phyloP scores from a whole-genome alignment of 805 yeast genomes.

The Ogataea naganishii region DNA sequence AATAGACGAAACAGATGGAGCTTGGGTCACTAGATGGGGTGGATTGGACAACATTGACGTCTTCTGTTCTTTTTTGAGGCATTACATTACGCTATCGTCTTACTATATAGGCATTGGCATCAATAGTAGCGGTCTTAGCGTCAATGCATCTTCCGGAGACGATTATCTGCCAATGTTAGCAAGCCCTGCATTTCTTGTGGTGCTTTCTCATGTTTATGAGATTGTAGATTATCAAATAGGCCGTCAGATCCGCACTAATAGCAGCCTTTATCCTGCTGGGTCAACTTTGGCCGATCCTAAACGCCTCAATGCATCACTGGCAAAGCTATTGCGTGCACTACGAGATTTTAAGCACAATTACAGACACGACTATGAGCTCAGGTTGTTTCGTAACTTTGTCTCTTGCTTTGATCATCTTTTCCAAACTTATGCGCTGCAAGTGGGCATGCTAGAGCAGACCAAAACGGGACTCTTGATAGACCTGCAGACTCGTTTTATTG shows the following conservation, averaged over 20 bases:
- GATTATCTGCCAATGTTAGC: slow-evolving; percentile 10
- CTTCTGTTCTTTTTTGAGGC: slow-evolving; percentile 54
- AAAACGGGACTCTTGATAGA: slow-evolving; percentile 17
- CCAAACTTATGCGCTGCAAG: slow-evolving; percentile 14
- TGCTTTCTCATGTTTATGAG: slow-evolving; percentile 39
- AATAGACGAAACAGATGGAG: slow-evolving; percentile 47
- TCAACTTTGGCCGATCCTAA: neutral
- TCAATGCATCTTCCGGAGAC: slow-evolving; percentile 1
- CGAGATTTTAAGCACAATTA: slow-evolving; percentile 27
- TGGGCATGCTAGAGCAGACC: slow-evolving; percentile 14
- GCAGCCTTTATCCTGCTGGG: neutral
- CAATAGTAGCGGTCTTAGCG: neutral
- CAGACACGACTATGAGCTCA: slow-evolving; percentile 19
- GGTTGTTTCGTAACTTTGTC: slow-evolving; percentile 13
- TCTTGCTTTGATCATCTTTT: slow-evolving; percentile 14
- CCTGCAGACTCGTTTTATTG: slow-evolving; percentile 15
- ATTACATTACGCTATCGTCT: slow-evolving; percentile 33
- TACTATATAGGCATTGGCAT: slow-evolving; percentile 9
- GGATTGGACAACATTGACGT: slow-evolving; percentile 43
- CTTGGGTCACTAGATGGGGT: slow-evolving; percentile 59
- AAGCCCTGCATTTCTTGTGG: slow-evolving; percentile 37
- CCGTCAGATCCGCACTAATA: slow-evolving; percentile 6
- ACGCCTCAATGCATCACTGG: slow-evolving; percentile 9
- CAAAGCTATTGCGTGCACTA: slow-evolving; percentile 24
- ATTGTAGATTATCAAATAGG: slow-evolving; percentile 17